A percentile compares a stretch with the other conserved stretches of the same genome.
Evolutionary conservation across 2,329 filamentous ascomycete genomes (phyloP).

Genomic region (Neopestalotiopsis sp.): DNA sequence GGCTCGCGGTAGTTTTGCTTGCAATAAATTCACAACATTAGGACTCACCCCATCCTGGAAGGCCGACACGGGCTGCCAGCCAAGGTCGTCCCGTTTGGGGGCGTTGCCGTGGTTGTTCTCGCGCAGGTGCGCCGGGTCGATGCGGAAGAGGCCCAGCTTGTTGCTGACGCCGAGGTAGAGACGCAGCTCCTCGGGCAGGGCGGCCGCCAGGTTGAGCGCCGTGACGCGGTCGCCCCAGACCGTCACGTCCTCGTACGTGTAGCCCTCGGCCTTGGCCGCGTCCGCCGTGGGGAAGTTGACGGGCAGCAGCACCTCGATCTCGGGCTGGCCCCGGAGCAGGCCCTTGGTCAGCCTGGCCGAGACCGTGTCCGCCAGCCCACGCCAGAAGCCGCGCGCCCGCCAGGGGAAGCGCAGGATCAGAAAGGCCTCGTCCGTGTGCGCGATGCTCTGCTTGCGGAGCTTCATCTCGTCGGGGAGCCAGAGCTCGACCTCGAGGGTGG

Average conservation of each 20-base stretch:
- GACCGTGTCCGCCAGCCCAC: constrained; percentile 49
- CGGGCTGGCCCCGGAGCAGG: constrained; percentile 50
- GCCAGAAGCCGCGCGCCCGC: constrained; percentile 49
- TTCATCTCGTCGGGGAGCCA: constrained; percentile 72
- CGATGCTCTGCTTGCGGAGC: constrained; percentile 54
- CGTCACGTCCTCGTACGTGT: constrained; percentile 63
- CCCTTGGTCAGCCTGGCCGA: constrained; percentile 58
- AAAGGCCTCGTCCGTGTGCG: constrained; percentile 59
- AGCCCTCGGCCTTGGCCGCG: constrained; percentile 64
- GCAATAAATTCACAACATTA: neutral
- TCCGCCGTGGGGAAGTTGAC: constrained; percentile 62
- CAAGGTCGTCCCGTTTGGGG: constrained; percentile 60
- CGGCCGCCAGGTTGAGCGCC: constrained; percentile 61
- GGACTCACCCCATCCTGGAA: constrained; percentile 73
- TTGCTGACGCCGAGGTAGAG: constrained; percentile 71
- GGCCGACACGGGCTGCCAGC: constrained; percentile 68
- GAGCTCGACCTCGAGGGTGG: constrained; percentile 69
- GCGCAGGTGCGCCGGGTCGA: constrained; percentile 62
- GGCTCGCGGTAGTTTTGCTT: neutral
- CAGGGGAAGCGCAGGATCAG: constrained; percentile 72
- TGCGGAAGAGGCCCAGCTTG: constrained; percentile 70
- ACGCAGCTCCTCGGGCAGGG: constrained; percentile 66
- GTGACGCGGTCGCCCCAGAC: constrained; percentile 66
- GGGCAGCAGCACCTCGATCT: constrained; percentile 70
- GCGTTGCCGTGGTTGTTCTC: constrained; percentile 63